Evolutionary conservation across 2,329 filamentous ascomycete species (phyloP), one percentile per base, ranked within the genome.

Genomic region (Dothideomycetes sp.): DNA sequence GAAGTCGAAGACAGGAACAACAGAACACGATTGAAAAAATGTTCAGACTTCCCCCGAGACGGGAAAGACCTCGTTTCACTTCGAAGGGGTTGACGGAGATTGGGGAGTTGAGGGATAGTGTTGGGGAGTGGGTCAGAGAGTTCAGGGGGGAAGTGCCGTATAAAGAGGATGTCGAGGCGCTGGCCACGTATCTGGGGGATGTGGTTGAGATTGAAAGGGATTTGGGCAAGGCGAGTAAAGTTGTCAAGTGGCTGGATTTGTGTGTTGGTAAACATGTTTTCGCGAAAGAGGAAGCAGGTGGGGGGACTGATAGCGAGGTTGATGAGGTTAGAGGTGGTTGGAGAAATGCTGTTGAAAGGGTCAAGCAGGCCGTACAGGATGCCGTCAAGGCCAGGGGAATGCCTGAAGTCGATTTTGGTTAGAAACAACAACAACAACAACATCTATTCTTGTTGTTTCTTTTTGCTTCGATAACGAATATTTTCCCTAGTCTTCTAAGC

Each of bases 131-230:
- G 91, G 73, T 86, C 48, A 57, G 64, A 3, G 78, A 81, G 45
- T 94, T 89, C 46, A 65, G 61, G 24, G 68, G 69, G 4, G 81
- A 88, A 3, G 86, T 84, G 0, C 91, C 91, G 1, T 87, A 91
- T 59, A 63, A 64, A 0, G 78, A 83, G 43, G 91, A 98, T 60
- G 80, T 89, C 0, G 71, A 71, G 28, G 78, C 88, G 25, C 68
- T 96, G 45, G 75, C 72, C 40, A 73, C 68, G 52, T 96, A 94
- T 59, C 60, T 96, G 20, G 67, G 58, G 4, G 73, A 72, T 18
- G 84, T 96, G 0, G 71, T 94, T 0, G 20, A 50, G 5, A 43
- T 89, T 43, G 91, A 96, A 60, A 69, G 73, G 44, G 80, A 95
- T 56, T 70, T 91, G 62, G 72, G 73, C 4, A 94, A 94, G 61